phyloP scores from a whole-genome alignment of 75 land plant genomes.

The Cryptomeria japonica region DNA sequence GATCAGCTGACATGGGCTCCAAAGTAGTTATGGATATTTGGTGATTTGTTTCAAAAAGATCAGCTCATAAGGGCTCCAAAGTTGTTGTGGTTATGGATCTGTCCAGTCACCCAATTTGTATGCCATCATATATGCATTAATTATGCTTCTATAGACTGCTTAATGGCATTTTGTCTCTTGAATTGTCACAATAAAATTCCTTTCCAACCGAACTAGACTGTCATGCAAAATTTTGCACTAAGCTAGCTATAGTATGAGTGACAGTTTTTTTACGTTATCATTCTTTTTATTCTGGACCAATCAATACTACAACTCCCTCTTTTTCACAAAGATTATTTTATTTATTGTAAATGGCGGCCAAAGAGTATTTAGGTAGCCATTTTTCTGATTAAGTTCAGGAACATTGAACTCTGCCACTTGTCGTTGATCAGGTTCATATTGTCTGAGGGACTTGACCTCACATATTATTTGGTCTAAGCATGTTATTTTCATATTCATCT shows the following conservation, averaged over 20 bases:
- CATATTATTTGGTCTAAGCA: background rate
- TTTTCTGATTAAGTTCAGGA: background rate
- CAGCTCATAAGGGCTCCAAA: background rate
- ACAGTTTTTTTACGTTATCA: background rate
- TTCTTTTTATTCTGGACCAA: background rate
- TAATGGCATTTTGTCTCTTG: background rate
- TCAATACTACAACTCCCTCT: slow-evolving; percentile 4
- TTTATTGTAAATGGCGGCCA: background rate
- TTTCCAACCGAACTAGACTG: background rate
- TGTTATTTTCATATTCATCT: background rate
- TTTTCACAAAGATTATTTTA: background rate
- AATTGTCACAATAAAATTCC: background rate
- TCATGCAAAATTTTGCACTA: background rate
- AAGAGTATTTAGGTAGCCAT: background rate
- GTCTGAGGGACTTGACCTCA: background rate
- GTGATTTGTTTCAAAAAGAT: no score
- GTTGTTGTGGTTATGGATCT: no score
- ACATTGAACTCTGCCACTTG: background rate
- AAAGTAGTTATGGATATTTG: no score
- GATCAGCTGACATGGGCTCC: no score
- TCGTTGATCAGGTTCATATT: background rate
- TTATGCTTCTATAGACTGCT: background rate
- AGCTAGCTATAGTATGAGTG: background rate
- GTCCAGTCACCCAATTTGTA: no score
- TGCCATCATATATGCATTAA: background rate